Base-by-base conservation (phyloP, 2,329 filamentous ascomycete genomes). In the Calonectria naviculata region DNA sequence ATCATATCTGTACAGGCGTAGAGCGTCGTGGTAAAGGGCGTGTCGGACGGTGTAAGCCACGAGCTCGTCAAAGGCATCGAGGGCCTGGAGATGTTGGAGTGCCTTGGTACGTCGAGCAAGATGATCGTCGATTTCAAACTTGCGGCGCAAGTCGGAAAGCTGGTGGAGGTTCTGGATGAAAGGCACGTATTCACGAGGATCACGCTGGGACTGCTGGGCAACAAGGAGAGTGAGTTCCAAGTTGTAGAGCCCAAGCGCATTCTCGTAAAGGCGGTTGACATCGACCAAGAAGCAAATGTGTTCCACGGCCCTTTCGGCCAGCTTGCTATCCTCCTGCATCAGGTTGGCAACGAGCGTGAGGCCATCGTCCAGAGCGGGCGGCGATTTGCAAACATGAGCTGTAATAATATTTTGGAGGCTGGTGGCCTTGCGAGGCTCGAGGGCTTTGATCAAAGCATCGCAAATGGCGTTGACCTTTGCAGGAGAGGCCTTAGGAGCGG, bases 201-300 rank as follows among this genome's bases (percentile, higher is more conserved):
- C 97, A 80, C 96, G 94, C 83, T 99, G 97, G 0, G 95, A 97
- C 80, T 98, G 95, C 80, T 99, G 97, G 0, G 97, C 97, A 15
- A 99, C 94, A 7, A 98, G 87, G 13, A 99, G 87, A 4, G 96
- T 93, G 9, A 99, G 90, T 13, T 98, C 95, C 3, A 99, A 89
- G 78, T 98, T 92, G 81, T 99, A 99, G 3, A 98, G 87, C 1
- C 95, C 95, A 2, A 99, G 87, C 0, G 97, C 94, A 71, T 95
- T 92, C 72, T 98, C 94, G 78, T 98, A 99, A 0, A 99, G 89
- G 44, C 92, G 92, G 81, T 98, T 97, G 54, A 97, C 93, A 82
- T 99, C 97, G 0, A 95, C 94, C 47, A 99, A 89, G 87, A 99
- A 99, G 87, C 95, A 98, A 71, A 99, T 98, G 79, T 99, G 97